phyloP scores from a whole-genome alignment of 805 yeast species.

The Kuraishia ogatae region DNA sequence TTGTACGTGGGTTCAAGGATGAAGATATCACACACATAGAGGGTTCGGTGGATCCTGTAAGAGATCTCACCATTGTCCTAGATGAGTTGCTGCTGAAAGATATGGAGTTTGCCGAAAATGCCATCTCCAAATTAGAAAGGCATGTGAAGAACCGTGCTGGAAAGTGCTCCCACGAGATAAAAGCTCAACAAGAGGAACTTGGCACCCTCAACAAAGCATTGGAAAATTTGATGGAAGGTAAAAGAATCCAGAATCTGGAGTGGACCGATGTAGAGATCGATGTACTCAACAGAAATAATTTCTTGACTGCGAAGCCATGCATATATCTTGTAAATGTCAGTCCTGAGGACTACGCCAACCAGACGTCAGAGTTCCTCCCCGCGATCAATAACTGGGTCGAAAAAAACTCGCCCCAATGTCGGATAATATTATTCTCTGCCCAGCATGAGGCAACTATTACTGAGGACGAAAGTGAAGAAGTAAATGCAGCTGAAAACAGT shows the following conservation, averaged over 20 bases:
- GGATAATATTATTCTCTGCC: conserved; percentile 24
- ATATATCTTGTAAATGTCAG: conserved; percentile 87
- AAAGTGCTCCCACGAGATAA: conserved; percentile 58
- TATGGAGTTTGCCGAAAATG: conserved; percentile 65
- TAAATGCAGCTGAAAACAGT: conserved; percentile 59
- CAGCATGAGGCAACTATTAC: conserved; percentile 18
- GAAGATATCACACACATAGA: conserved; percentile 62
- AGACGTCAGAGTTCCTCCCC: conserved; percentile 79
- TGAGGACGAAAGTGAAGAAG: conserved; percentile 43
- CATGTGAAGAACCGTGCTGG: conserved; percentile 69
- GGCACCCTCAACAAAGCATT: conserved; percentile 72
- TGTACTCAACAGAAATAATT: conserved; percentile 73
- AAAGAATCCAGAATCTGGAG: conserved; percentile 70
- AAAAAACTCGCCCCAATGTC: conserved; percentile 71
- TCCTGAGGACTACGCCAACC: conserved; percentile 80
- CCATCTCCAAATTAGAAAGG: conserved; percentile 51
- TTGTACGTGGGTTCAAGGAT: conserved; percentile 57
- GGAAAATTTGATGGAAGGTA: conserved; percentile 70
- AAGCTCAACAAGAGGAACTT: conserved; percentile 79
- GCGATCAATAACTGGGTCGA: conserved; percentile 89
- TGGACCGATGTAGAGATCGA: conserved; percentile 94
- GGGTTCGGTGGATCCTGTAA: conserved; percentile 51
- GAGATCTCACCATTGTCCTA: conserved; percentile 54
- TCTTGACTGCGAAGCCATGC: conserved; percentile 92
- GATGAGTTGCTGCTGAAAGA: conserved; percentile 62